Evolutionary conservation across 2,329 filamentous ascomycete species (phyloP).

Genomic region (Cytospora mali): DNA sequence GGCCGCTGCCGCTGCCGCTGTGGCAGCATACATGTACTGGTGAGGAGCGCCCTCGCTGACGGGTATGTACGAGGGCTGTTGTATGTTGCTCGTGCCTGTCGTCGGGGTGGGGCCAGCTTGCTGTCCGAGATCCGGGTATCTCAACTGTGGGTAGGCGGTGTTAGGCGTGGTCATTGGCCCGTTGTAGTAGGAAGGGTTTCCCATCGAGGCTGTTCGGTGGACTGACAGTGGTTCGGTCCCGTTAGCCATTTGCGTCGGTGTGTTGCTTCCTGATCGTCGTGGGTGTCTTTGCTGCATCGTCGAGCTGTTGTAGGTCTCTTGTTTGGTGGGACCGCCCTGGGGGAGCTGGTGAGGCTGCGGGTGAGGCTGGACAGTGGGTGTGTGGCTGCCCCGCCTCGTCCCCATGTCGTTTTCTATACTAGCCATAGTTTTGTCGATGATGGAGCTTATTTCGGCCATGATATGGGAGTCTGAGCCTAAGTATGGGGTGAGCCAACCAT

Average conservation of each 20-base stretch:
- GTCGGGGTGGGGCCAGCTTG: constrained; percentile 7
- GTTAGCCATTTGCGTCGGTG: constrained; percentile 12
- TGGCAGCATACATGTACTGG: constrained; percentile 25
- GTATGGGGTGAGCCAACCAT: background rate
- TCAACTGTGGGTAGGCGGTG: constrained; percentile 21
- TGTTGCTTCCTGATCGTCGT: constrained; percentile 9
- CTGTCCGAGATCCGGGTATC: constrained; percentile 17
- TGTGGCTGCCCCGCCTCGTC: constrained; percentile 35
- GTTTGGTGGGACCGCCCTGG: background rate
- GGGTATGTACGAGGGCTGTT: constrained; percentile 21
- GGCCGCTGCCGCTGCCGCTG: constrained; percentile 17
- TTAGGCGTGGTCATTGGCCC: constrained; percentile 15
- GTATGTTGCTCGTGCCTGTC: constrained; percentile 8
- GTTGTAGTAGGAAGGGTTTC: constrained; percentile 17
- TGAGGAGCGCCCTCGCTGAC: constrained; percentile 12
- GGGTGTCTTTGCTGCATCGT: background rate
- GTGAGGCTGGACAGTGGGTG: constrained; percentile 10
- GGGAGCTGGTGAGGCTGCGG: constrained; percentile 19
- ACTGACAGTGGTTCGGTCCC: constrained; percentile 11
- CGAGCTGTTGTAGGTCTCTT: constrained; percentile 15
- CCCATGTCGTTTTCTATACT: constrained; percentile 57
- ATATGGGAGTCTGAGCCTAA: constrained; percentile 50
- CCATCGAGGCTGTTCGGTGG: constrained; percentile 9
- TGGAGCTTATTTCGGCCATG: constrained; percentile 47
- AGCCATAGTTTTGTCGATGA: constrained; percentile 54